phyloP scores from a whole-genome alignment of 768 basidiomycete species.

The Lentinula boryana region DNA sequence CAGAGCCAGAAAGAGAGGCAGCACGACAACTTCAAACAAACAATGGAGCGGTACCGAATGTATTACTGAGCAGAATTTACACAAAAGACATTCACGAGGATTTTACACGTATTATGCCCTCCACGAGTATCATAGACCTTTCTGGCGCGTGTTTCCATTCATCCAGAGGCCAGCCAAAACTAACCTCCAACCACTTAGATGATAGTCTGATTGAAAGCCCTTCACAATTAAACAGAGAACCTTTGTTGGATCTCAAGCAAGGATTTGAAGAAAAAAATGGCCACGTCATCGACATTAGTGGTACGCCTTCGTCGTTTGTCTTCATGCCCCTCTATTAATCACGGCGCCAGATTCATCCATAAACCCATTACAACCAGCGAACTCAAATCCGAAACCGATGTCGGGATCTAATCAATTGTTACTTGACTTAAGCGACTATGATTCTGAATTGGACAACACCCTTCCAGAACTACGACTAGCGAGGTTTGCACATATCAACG shows the following conservation, averaged over 20 bases:
- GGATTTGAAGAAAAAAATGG: not conserved
- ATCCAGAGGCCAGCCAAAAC: not conserved
- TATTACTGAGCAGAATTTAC: not conserved
- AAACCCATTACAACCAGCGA: not conserved
- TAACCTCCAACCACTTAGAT: not conserved
- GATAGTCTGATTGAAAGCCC: not conserved
- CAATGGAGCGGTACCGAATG: not conserved
- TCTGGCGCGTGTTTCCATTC: not conserved
- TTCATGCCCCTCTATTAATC: not conserved
- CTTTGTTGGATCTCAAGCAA: not conserved
- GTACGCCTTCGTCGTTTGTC: not conserved
- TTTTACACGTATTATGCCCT: not conserved
- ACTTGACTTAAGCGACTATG: not conserved
- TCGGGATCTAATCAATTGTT: not conserved
- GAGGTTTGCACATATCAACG: not conserved
- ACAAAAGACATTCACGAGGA: not conserved
- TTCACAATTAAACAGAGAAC: not conserved
- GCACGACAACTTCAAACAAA: not conserved
- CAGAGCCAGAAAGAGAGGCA: constrained; percentile 62
- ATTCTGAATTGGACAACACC: constrained; percentile 3
- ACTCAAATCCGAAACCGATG: not conserved
- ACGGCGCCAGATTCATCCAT: not conserved
- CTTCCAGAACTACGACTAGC: not conserved
- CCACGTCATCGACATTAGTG: constrained; percentile 7
- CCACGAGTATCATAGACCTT: not conserved